phyloP scores from a whole-genome alignment of 495 filamentous ascomycete genomes.

The Peziza echinospora region DNA sequence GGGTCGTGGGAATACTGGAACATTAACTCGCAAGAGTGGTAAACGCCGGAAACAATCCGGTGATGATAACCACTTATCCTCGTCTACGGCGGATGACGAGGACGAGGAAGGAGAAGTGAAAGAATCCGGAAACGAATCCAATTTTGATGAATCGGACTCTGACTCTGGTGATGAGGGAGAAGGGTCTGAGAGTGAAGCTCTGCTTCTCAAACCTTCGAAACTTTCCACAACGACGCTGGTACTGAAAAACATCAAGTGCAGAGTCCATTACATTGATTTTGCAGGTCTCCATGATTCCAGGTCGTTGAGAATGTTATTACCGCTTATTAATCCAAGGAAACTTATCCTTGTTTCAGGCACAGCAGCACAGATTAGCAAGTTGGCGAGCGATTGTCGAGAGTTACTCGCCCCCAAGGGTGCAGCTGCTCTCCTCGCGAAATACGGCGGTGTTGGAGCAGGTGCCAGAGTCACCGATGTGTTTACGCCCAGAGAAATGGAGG shows the following conservation, averaged over 20 bases:
- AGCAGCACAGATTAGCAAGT: slow-evolving; percentile 46
- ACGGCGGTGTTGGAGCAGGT: slow-evolving; percentile 20
- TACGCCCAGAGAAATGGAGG: slow-evolving; percentile 47
- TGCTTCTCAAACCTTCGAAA: slow-evolving; percentile 50
- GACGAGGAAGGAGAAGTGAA: slow-evolving; percentile 25
- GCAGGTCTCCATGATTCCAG: slow-evolving; percentile 81
- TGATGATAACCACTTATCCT: slow-evolving; percentile 25
- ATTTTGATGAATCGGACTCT: slow-evolving; percentile 21
- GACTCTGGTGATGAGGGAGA: slow-evolving; percentile 30
- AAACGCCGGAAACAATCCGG: slow-evolving; percentile 8
- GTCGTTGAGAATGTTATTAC: slow-evolving; percentile 80
- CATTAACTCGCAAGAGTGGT: not conserved
- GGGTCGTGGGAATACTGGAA: not conserved
- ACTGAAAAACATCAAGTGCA: slow-evolving; percentile 39
- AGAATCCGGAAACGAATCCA: slow-evolving; percentile 26
- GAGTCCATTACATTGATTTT: slow-evolving; percentile 76
- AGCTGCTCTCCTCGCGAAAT: slow-evolving; percentile 1
- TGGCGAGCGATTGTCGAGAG: slow-evolving; percentile 64
- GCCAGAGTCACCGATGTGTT: slow-evolving; percentile 36
- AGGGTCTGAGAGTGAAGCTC: slow-evolving; percentile 30
- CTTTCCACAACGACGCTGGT: slow-evolving; percentile 36
- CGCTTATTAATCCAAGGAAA: slow-evolving; percentile 81
- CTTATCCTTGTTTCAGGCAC: slow-evolving; percentile 70
- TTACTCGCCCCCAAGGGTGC: slow-evolving; percentile 34
- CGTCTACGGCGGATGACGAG: slow-evolving; percentile 21